These are phyloP conservation scores for Backusella sp. DNA, from an alignment of 192 early-diverging fungal genomes.

Conservation along the genomic window DNA sequence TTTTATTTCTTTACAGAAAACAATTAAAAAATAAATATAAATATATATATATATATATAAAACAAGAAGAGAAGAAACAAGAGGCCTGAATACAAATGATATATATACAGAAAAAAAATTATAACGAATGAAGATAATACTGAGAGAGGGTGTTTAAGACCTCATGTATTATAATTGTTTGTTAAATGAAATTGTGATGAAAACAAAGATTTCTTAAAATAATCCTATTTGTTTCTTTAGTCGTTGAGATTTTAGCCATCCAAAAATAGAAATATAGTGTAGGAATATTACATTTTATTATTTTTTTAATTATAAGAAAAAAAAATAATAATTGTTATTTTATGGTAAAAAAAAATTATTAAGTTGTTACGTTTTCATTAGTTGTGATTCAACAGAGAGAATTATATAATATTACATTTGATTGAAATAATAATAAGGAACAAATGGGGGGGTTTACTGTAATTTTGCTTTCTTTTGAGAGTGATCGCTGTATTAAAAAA, in stretches of 20 bases:
- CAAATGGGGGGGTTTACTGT: not conserved
- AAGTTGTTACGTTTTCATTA: constrained; percentile 1
- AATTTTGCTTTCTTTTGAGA: not conserved
- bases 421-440: not conserved
- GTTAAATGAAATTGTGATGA: not conserved
- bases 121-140: not conserved
- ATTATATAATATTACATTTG: not conserved
- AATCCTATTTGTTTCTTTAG: constrained; percentile 10
- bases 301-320: not conserved
- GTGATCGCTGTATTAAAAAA: not conserved
- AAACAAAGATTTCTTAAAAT: not conserved
- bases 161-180: not conserved
- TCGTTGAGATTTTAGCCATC: not conserved
- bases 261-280: not conserved
- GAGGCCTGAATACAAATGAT: not conserved
- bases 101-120: not conserved
- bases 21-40: not conserved
- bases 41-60: not conserved
- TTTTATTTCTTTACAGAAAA: not conserved
- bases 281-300: constrained; percentile 10
- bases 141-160: not conserved
- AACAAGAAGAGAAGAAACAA: not conserved
- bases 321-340: not conserved
- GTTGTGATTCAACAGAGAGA: not conserved
- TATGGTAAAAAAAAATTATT: not conserved